Percentiles rank a stretch among this genome's conserved stretches.
Evolutionary conservation across 768 basidiomycete species (phyloP).

Genomic region (Trametopsis cervina): DNA sequence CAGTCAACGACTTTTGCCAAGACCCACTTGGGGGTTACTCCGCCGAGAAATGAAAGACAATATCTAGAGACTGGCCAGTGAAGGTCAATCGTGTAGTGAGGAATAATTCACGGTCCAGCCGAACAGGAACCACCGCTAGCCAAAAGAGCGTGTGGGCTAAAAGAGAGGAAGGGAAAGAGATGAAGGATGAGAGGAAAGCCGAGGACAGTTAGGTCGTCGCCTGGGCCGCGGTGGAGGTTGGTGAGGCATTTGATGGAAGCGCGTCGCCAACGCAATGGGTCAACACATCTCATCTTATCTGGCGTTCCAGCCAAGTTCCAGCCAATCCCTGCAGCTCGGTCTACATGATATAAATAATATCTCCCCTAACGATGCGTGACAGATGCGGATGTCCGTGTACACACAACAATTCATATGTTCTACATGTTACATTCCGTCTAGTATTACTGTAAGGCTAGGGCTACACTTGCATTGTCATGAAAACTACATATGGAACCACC

Average conservation of each 20-base stretch:
- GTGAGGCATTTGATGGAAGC: background rate
- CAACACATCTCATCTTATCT: background rate
- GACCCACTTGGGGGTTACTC: background rate
- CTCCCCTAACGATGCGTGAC: no score
- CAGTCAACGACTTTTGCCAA: background rate
- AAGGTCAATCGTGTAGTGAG: background rate
- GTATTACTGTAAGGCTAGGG: no score
- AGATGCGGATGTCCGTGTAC: no score
- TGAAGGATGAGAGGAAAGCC: slow-evolving; percentile 17
- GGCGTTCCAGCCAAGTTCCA: background rate
- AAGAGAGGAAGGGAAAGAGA: slow-evolving; percentile 7
- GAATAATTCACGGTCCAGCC: slow-evolving; percentile 26
- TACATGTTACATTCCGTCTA: no score
- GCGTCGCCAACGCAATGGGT: background rate
- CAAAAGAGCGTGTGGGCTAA: slow-evolving; percentile 11
- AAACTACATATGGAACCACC: slow-evolving; percentile 60
- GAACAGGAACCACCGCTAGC: slow-evolving; percentile 12
- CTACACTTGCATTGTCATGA: background rate
- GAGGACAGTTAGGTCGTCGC: slow-evolving; percentile 12
- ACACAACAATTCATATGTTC: no score
- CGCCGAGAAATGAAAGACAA: background rate
- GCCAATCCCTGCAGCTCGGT: background rate
- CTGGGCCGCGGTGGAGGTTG: no score
- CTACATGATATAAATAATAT: slow-evolving; percentile 2
- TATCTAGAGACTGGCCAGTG: background rate